phyloP scores from a whole-genome alignment of 1,284 basidiomycete genomes.

The Entoloma clypeatum region DNA sequence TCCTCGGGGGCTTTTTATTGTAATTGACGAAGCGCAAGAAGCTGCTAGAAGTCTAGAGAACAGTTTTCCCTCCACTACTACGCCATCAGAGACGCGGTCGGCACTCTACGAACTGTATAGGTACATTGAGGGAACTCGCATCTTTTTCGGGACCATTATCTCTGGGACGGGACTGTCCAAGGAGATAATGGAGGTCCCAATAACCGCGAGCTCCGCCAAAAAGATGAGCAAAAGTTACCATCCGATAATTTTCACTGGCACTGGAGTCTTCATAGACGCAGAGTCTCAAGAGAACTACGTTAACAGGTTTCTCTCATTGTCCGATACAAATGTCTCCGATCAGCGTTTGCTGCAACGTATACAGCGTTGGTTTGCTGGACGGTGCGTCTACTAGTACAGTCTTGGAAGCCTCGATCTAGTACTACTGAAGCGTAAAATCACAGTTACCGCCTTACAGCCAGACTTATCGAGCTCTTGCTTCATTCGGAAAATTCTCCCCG shows the following conservation, averaged over 20 bases:
- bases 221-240: not conserved
- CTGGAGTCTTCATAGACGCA: conserved; percentile 3
- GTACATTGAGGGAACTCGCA: conserved; percentile 2
- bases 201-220: conserved; percentile 1
- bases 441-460: too few relatives aligned
- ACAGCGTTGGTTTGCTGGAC: conserved; percentile 2
- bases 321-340: conserved; percentile 3
- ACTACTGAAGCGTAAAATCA: conserved; percentile 2
- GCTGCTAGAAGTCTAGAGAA: conserved; percentile 2
- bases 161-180: conserved; percentile 4
- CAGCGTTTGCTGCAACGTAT: conserved; percentile 4
- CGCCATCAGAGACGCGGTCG: conserved; percentile 2
- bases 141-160: conserved; percentile 4
- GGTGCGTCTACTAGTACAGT: conserved; percentile 4
- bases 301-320: conserved; percentile 3
- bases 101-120: conserved; percentile 3
- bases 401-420: conserved; percentile 4
- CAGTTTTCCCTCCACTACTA: conserved; percentile 1
- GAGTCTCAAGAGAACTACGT: conserved; percentile 1
- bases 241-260: conserved; percentile 1
- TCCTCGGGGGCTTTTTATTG: conserved; percentile 2
- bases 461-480: too few relatives aligned
- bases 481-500: too few relatives aligned
- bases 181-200: conserved; percentile 1
- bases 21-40: conserved; percentile 4